Base-by-base conservation (phyloP, 139 green algal species). In the Chara braunii region DNA sequence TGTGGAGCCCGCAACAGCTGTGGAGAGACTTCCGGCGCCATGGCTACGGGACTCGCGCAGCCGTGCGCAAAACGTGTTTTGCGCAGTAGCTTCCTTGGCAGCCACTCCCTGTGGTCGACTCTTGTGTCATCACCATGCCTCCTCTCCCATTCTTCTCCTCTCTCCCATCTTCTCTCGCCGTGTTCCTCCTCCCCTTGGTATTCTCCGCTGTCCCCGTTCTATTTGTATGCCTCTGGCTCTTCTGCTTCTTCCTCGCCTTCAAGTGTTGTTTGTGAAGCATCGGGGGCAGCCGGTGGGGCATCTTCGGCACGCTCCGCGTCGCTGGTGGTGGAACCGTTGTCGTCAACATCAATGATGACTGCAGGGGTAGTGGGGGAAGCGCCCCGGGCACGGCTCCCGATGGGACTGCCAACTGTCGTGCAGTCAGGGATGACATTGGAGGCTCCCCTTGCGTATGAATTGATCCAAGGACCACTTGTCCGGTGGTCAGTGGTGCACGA, bases 401-500 rank as follows among this genome's bases (percentile, higher is more conserved):
- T 18, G 18, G 18, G 18, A 18, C 40, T 48, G 18, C 40, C 40
- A 48, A 18, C 18, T 18, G 18, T 18, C 40, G 18, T 18, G 18
- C 40, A n/a, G 40, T 18, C 14, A 18, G 18, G 18, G 40, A 14
- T n/a, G 40, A 48, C 18, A 14, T 18, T 18, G 40, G 40, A 14
- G 40, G 18, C 40, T n/a, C 14, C 18, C 40, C 40, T 18, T 48
- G 18, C 40, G 18, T 18, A 18, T 48, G 18, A 48, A 14, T 18
- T 18, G 18, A 14, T 18, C 40, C 14, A 14, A 18, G 18, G 18
- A n/a, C 40, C 40, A 14, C 40, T 48, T 18, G 60, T 69, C 45
- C 8, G 60, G 32, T 69, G 60, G 60, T 66, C 60, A 6, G 60
- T 52, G 8, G 28, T 12, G 8, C 26, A 6, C n/a, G 51, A 52